A percentile compares a stretch with the other conserved stretches of the same genome.
Evolutionary conservation across 176 grass and related monocot species (phyloP).

Genomic region (Carex scoparia): DNA sequence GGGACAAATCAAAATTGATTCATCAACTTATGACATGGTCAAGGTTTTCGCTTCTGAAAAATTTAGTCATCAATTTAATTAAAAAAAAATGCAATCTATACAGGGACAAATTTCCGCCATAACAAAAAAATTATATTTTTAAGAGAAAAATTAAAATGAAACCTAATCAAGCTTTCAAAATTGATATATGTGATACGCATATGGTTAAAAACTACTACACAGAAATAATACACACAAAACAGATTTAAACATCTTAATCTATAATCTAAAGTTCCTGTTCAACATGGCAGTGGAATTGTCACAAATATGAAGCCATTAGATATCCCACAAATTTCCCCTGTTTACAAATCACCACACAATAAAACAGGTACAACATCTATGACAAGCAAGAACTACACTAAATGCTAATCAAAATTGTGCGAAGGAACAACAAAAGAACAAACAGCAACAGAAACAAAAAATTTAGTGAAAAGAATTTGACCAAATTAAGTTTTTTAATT

Average conservation of each 20-base stretch:
- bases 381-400: constrained; percentile 3
- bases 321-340: not conserved
- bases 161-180: not conserved
- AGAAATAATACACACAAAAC: not conserved
- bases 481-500: not conserved
- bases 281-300: not conserved
- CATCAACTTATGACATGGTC: not conserved
- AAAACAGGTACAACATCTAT: constrained; percentile 25
- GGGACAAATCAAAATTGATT: not conserved
- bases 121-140: not conserved
- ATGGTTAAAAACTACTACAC: not conserved
- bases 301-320: not conserved
- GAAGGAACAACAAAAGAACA: not conserved
- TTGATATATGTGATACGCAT: not conserved
- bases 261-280: not conserved
- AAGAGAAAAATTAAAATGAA: not conserved
- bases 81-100: not conserved
- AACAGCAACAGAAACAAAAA: constrained; percentile 7
- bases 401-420: constrained; percentile 15
- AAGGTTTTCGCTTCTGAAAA: not conserved
- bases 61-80: not conserved
- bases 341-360: constrained; percentile 4
- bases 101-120: not conserved
- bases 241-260: not conserved
- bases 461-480: not conserved